These are phyloP conservation scores for Xylaria multiplex DNA, from an alignment of 2,329 filamentous ascomycete species.

Conservation along the genomic window DNA sequence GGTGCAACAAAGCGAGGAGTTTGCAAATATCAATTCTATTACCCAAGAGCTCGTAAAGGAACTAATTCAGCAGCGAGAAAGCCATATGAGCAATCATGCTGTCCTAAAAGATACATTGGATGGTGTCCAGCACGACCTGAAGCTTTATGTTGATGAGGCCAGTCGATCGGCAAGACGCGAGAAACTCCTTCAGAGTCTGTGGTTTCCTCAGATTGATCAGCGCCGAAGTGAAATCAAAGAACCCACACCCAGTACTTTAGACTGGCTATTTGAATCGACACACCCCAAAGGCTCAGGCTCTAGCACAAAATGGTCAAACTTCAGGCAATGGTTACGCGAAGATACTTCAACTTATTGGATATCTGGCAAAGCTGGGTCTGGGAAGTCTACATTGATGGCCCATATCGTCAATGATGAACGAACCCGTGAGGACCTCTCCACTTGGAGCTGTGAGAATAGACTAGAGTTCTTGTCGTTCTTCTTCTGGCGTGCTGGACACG, in stretches of 20 bases:
- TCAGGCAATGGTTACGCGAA: constrained; percentile 27
- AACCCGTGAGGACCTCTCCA: constrained; percentile 5
- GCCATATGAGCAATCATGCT: neutral
- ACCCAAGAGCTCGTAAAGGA: constrained; percentile 13
- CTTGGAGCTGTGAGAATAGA: constrained; percentile 12
- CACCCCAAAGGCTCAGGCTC: neutral
- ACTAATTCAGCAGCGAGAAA: constrained; percentile 8
- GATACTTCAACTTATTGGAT: constrained; percentile 33
- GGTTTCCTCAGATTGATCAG: constrained; percentile 28
- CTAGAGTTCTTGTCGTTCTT: constrained; percentile 34
- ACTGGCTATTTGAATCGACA: constrained; percentile 18
- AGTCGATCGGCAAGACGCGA: neutral
- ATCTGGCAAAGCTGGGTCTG: constrained; percentile 34
- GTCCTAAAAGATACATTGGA: constrained; percentile 3
- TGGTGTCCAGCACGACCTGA: neutral
- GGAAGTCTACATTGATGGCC: constrained; percentile 35
- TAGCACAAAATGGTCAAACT: constrained; percentile 16
- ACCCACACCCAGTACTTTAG: constrained; percentile 20
- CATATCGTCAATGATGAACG: constrained; percentile 24
- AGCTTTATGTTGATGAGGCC: neutral
- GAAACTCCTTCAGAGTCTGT: constrained; percentile 19
- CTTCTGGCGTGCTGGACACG: constrained; percentile 34
- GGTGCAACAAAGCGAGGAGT: constrained; percentile 18
- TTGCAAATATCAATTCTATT: constrained; percentile 11
- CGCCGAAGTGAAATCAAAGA: constrained; percentile 27